Evolutionary conservation across 164 flowering plant species (phyloP).

Genomic region (Dillenia suffruticosa): DNA sequence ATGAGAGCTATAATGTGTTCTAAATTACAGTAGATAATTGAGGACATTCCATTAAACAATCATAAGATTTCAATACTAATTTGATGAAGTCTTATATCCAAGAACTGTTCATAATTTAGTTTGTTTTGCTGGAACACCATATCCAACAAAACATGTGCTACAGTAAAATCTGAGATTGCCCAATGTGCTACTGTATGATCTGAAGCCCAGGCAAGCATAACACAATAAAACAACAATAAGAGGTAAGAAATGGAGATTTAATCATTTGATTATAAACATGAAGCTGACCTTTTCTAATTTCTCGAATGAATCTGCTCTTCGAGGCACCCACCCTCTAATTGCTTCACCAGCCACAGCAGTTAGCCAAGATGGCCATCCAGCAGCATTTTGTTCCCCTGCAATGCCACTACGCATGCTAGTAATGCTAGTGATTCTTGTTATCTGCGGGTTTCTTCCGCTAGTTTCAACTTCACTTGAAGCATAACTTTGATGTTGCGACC

Average conservation of each 20-base stretch:
- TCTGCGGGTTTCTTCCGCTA: slow-evolving; percentile 6
- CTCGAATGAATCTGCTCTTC: slow-evolving; percentile 51
- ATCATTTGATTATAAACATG: too few relatives aligned
- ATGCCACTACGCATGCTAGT: slow-evolving; percentile 24
- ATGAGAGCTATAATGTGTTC: too few relatives aligned
- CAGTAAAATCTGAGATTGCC: background rate
- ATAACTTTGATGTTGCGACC: slow-evolving; percentile 3
- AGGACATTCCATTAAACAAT: too few relatives aligned
- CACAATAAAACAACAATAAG: too few relatives aligned
- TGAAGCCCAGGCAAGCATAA: too few relatives aligned
- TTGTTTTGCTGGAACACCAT: background rate
- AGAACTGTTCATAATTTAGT: too few relatives aligned
- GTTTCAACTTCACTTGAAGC: slow-evolving; percentile 8
- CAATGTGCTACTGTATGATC: background rate
- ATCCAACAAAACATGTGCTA: background rate
- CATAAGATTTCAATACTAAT: too few relatives aligned
- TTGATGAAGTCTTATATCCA: too few relatives aligned
- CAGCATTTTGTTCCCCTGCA: slow-evolving; percentile 38
- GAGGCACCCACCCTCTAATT: slow-evolving; percentile 53
- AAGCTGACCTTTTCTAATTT: slow-evolving; percentile 44
- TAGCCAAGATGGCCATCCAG: slow-evolving; percentile 66
- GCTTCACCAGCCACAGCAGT: slow-evolving; percentile 59
- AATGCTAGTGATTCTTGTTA: slow-evolving; percentile 21
- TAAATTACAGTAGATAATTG: too few relatives aligned
- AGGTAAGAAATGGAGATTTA: too few relatives aligned